Percentiles rank a stretch among this genome's conserved stretches.
phyloP scores from a whole-genome alignment of 768 basidiomycete species.

The Boletus eberwhitei region DNA sequence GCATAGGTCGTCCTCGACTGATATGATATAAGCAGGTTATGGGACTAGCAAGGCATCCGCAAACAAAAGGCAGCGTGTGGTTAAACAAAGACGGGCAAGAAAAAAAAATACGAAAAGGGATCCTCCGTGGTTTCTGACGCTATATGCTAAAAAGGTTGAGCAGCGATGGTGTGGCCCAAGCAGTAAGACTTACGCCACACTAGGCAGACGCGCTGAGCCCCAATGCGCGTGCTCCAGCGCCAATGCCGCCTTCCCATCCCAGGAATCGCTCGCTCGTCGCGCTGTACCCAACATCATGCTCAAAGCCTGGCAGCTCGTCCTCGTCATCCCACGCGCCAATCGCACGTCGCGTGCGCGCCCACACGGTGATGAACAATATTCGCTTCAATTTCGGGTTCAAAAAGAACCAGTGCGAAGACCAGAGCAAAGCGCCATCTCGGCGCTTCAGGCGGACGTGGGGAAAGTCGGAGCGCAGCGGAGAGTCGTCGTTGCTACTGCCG shows the following conservation, averaged over 20 bases:
- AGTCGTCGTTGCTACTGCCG: conserved; percentile 33
- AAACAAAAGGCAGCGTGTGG: background rate
- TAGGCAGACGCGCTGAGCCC: conserved; percentile 47
- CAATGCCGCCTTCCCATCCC: conserved; percentile 75
- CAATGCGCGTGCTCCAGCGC: conserved; percentile 81
- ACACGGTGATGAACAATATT: conserved; percentile 87
- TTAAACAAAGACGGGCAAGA: background rate
- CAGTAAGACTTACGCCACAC: conserved; percentile 25
- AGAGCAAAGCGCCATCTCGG: conserved; percentile 76
- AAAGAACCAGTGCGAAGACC: conserved; percentile 98
- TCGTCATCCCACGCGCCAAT: conserved; percentile 49
- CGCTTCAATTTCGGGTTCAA: conserved; percentile 90
- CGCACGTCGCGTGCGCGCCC: conserved; percentile 73
- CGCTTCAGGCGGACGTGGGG: conserved; percentile 50
- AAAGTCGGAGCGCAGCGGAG: conserved; percentile 36
- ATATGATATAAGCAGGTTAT: conserved; percentile 15
- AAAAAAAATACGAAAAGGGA: background rate
- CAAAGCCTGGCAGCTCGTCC: conserved; percentile 38
- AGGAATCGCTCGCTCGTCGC: conserved; percentile 57
- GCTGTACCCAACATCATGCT: conserved; percentile 34
- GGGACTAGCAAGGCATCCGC: background rate
- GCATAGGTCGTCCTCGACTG: conserved; percentile 14
- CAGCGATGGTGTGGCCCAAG: conserved; percentile 3
- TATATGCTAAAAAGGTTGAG: conserved; percentile 17
- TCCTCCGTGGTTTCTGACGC: background rate